phyloP scores from a whole-genome alignment of 2,329 filamentous ascomycete genomes.

The Aspergillus nomiae region DNA sequence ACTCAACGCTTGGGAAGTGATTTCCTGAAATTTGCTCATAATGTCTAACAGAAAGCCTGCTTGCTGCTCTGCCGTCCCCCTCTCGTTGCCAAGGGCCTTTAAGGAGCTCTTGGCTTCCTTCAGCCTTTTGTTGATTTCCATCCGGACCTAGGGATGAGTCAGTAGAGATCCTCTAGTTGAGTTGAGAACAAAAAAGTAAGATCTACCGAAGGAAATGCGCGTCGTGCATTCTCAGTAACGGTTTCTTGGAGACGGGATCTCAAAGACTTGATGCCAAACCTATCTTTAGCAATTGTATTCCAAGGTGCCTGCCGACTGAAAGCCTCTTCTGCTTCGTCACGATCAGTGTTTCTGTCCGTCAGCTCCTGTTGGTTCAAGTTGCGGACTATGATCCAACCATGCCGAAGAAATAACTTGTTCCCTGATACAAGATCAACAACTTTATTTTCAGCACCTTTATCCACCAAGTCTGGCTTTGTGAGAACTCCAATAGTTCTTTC shows the following conservation, averaged over 20 bases:
- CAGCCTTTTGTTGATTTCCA: constrained; percentile 40
- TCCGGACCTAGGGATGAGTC: constrained; percentile 20
- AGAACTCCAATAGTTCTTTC: constrained; percentile 50
- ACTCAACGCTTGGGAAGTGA: constrained; percentile 35
- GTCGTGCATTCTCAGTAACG: constrained; percentile 45
- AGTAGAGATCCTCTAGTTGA: not conserved
- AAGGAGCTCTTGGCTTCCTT: constrained; percentile 30
- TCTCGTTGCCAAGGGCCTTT: constrained; percentile 34
- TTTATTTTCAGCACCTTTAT: constrained; percentile 30
- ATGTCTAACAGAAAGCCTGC: constrained; percentile 39
- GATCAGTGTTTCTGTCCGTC: constrained; percentile 17
- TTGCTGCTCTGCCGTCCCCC: constrained; percentile 37
- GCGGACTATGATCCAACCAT: constrained; percentile 36
- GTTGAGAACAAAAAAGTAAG: not conserved
- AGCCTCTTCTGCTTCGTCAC: constrained; percentile 32
- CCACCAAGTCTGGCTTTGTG: constrained; percentile 63
- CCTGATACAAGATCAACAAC: constrained; percentile 33
- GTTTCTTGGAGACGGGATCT: constrained; percentile 44
- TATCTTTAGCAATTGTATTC: constrained; percentile 38
- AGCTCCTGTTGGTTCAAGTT: constrained; percentile 36
- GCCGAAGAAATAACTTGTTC: constrained; percentile 21
- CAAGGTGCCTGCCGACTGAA: constrained; percentile 42
- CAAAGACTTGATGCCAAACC: constrained; percentile 46
- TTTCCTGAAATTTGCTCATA: constrained; percentile 40
- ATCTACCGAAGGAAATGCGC: constrained; percentile 48